Percentiles rank a stretch among this genome's conserved stretches.
Conservation (phyloP, 2,329 filamentous ascomycete species). For the Helotiales sp. region DNA sequence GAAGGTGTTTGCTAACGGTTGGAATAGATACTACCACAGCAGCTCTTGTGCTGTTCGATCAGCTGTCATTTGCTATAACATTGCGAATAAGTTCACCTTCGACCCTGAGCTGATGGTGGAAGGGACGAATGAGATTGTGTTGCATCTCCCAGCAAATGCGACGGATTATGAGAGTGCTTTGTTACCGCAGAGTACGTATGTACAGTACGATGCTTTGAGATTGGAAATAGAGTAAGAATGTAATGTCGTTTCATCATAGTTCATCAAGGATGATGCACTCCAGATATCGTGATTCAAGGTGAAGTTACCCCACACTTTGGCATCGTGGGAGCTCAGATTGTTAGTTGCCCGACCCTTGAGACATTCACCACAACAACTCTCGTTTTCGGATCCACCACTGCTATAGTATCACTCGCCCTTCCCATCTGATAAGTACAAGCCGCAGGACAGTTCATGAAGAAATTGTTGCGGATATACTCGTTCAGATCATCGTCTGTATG, state of each 20-base stretch:
- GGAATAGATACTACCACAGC: slow-evolving; percentile 51
- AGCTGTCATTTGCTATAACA: slow-evolving; percentile 61
- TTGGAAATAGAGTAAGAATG: slow-evolving; percentile 49
- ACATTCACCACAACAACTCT: neutral
- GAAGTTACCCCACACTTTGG: too few species aligned
- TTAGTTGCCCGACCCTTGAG: too few species aligned
- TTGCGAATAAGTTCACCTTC: slow-evolving; percentile 60
- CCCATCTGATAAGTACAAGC: neutral
- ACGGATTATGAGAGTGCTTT: slow-evolving; percentile 60
- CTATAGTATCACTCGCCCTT: neutral
- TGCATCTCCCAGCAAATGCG: slow-evolving; percentile 59
- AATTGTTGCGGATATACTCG: neutral
- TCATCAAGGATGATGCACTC: neutral
- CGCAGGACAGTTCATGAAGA: neutral
- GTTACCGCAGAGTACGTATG: slow-evolving; percentile 54
- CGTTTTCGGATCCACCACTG: neutral
- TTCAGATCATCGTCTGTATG: slow-evolving; percentile 26
- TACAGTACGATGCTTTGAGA: slow-evolving; percentile 66
- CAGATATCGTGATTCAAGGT: neutral
- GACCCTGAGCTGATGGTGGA: slow-evolving; percentile 47
- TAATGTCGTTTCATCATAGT: neutral
- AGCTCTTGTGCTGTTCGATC: slow-evolving; percentile 61
- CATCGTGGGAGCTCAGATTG: too few species aligned
- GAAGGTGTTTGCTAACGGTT: slow-evolving; percentile 10
- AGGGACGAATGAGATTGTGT: slow-evolving; percentile 54